Evolutionary conservation across 352 stramenopile genomes (phyloP).

Genomic region (Phytopythium helicoides): DNA sequence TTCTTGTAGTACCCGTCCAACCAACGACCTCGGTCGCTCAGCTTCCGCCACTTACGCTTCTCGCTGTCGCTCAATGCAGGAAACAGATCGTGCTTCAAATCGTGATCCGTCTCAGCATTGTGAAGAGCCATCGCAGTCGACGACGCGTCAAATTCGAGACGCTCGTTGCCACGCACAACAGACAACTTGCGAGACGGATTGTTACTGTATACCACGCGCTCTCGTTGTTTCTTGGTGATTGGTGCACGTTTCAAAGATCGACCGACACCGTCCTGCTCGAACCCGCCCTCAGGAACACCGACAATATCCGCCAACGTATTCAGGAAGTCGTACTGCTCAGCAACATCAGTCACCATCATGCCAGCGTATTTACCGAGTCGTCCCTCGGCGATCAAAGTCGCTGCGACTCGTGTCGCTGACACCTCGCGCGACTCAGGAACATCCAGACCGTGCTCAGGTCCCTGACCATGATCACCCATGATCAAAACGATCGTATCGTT

Average conservation of each 20-base stretch:
- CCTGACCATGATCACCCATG: no score
- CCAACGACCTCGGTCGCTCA: slow-evolving; percentile 23
- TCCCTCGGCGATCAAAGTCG: slow-evolving; percentile 45
- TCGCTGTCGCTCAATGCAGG: slow-evolving; percentile 11
- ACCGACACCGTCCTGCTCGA: slow-evolving; percentile 53
- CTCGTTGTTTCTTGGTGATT: slow-evolving; percentile 8
- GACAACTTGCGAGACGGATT: slow-evolving; percentile 54
- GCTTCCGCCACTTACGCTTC: slow-evolving; percentile 19
- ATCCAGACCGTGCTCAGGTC: no score
- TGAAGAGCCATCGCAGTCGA: slow-evolving; percentile 40
- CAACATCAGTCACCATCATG: slow-evolving; percentile 16
- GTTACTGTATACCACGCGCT: slow-evolving; percentile 44
- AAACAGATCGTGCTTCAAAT: slow-evolving; percentile 34
- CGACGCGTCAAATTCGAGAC: slow-evolving; percentile 37
- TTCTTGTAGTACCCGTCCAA: slow-evolving; percentile 42
- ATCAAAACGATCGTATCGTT: no score
- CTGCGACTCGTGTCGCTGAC: slow-evolving; percentile 36
- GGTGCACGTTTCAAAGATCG: slow-evolving; percentile 47
- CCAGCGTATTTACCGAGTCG: slow-evolving; percentile 37
- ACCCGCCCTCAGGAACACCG: slow-evolving; percentile 38
- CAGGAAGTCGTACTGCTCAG: slow-evolving; percentile 55
- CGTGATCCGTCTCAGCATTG: slow-evolving; percentile 37
- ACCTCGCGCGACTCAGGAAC: slow-evolving; percentile 47
- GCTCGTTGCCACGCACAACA: slow-evolving; percentile 36
- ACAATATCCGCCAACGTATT: slow-evolving; percentile 68